phyloP scores from a whole-genome alignment of 164 flowering plant genomes.

The Vitis riparia region DNA sequence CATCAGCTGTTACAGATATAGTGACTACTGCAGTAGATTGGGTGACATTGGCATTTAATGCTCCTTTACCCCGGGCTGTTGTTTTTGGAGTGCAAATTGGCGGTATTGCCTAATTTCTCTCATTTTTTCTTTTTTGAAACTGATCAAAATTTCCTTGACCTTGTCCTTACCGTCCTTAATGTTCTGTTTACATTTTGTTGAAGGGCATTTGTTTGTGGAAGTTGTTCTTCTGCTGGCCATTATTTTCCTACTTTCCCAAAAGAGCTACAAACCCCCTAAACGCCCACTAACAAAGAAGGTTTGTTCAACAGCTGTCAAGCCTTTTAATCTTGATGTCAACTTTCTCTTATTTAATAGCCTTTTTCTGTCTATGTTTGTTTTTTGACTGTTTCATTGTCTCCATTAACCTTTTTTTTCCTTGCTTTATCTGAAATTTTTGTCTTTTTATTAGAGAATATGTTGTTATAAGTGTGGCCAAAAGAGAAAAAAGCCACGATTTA shows the following conservation, averaged over 20 bases:
- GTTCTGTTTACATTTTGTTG: conserved; percentile 14
- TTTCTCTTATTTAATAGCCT: no score
- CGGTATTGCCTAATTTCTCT: conserved; percentile 37
- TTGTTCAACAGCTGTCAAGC: background rate
- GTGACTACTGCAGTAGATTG: conserved; percentile 46
- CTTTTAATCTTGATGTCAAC: no score
- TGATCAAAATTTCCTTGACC: background rate
- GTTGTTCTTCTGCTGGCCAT: conserved; percentile 77
- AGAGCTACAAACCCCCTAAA: conserved; percentile 96
- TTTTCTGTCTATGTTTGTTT: background rate
- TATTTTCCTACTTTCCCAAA: conserved; percentile 69
- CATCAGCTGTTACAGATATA: conserved; percentile 22
- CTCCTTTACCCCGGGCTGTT: conserved; percentile 77
- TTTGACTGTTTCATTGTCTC: background rate
- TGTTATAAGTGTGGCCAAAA: no score
- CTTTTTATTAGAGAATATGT: no score
- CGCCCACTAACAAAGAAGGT: conserved; percentile 81
- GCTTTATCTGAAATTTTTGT: no score
- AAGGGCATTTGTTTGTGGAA: conserved; percentile 90
- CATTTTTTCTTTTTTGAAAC: background rate
- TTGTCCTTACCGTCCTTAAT: background rate
- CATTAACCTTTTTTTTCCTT: no score
- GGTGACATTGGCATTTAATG: conserved; percentile 50
- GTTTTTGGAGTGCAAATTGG: conserved; percentile 85
- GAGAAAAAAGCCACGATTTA: no score